Evolutionary conservation across 108 stramenopile species (phyloP), one percentile per base, ranked within the genome.

Genomic region (Nitzschia sp.): DNA sequence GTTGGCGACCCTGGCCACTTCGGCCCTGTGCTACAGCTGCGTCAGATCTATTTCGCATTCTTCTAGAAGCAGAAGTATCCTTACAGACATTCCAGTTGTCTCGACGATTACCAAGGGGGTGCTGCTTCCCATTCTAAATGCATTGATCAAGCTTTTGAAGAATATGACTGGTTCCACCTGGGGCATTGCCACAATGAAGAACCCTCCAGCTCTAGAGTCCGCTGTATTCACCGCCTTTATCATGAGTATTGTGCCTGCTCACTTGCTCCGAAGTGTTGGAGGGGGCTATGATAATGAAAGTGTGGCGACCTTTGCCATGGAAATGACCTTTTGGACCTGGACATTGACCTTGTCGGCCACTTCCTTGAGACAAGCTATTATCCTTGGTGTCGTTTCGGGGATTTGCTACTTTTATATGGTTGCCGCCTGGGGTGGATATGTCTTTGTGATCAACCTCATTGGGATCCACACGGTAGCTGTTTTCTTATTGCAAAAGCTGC

Each of bases 391-490:
- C 6, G 11, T 89, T 27, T 69, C 88, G 2, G 93, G 86, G 4
- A 16, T 91, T 13, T 84, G 80, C 21, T 94, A 94, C 71, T 88
- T 94, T 57, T 88, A 97, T 79, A 99, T 99, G 99, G 99, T 97
- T n/a, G 97, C 97, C 2, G 91, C 97, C 0, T 99, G 99, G 99
- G 99, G 99, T 55, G 99, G 99, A 16, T 99, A 97, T 66, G 95
- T 98, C 55, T 99, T 99, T 83, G 97, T 99, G 27, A 71, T 98
- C 69, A 99, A 99, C 81, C 81, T 98, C 53, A 82, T 99, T 46
- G 97, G 95, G 23, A 68, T 91, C 22, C 95, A 98, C 79, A 93
- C 93, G 1, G 73, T 87, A 0, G 45, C 66, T 17, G 71, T 98
- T 25, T 78, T 97, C 5, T 63, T 97, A 35, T 44, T 87, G 21